phyloP scores from a whole-genome alignment of 2,329 filamentous ascomycete species.

The Calonectria leucothoes region DNA sequence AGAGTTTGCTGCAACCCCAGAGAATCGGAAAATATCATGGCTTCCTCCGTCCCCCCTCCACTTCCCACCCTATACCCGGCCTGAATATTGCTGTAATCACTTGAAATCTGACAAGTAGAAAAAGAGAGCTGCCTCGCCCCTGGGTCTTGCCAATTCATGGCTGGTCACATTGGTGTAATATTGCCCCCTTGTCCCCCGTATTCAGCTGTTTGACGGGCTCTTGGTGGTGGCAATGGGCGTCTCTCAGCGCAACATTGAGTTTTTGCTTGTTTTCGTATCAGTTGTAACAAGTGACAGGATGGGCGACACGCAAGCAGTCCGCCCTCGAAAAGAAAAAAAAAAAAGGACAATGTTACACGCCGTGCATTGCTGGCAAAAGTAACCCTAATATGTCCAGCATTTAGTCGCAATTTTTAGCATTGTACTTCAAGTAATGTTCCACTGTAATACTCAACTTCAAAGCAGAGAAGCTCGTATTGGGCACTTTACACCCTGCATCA shows the following conservation, averaged over 20 bases:
- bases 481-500: background rate
- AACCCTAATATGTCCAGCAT: background rate
- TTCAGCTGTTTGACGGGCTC: background rate
- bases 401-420: background rate
- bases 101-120: background rate
- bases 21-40: background rate
- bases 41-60: background rate
- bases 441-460: background rate
- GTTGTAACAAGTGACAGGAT: background rate
- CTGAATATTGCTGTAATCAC: too few species aligned
- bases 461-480: background rate
- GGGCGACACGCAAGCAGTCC: background rate
- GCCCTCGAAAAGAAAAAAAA: background rate
- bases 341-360: background rate
- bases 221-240: background rate
- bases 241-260: background rate
- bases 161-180: background rate
- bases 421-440: background rate
- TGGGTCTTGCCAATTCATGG: background rate
- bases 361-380: background rate
- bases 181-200: background rate
- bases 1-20: background rate
- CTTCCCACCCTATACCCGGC: background rate
- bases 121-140: background rate
- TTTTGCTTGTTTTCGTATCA: conserved; percentile 2